Conservation (phyloP, 1,284 basidiomycete species). For the Sanghuangporus baumii region DNA sequence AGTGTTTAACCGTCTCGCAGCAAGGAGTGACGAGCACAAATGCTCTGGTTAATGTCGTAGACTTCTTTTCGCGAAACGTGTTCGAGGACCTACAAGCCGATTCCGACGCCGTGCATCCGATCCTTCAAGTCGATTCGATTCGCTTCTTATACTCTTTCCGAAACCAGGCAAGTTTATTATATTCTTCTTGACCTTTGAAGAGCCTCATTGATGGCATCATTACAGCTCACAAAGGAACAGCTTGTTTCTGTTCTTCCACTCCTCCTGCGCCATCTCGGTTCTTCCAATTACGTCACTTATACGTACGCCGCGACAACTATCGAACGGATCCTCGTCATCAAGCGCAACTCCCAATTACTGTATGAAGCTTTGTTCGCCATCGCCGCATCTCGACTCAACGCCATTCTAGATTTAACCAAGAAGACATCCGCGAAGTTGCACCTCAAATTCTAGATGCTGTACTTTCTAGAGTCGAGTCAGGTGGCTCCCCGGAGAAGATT, state of each 20-base stretch:
- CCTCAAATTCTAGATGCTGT: constrained; percentile 73
- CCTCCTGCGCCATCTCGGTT: constrained; percentile 79
- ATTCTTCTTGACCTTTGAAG: background rate
- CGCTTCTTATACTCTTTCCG: constrained; percentile 92
- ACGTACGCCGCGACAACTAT: constrained; percentile 90
- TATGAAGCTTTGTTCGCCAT: constrained; percentile 31
- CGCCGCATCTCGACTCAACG: constrained; percentile 17
- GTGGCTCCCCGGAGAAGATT: constrained; percentile 87
- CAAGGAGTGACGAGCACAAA: constrained; percentile 94
- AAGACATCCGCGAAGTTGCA: constrained; percentile 83
- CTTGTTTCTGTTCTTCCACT: constrained; percentile 87
- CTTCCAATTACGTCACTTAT: constrained; percentile 80
- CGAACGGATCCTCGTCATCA: constrained; percentile 86
- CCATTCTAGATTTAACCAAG: constrained; percentile 67
- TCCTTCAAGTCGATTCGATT: constrained; percentile 95
- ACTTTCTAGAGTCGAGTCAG: constrained; percentile 77
- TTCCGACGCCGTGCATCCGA: constrained; percentile 71
- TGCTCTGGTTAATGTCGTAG: constrained; percentile 86
- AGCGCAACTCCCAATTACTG: constrained; percentile 66
- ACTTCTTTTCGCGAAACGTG: constrained; percentile 93
- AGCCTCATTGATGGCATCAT: background rate
- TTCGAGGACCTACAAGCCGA: constrained; percentile 81
- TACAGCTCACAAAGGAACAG: constrained; percentile 89
- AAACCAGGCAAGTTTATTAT: constrained; percentile 62
- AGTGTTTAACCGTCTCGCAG: constrained; percentile 29